Base-by-base conservation (phyloP, 257 asterid species). In the Nicotiana otophora region DNA sequence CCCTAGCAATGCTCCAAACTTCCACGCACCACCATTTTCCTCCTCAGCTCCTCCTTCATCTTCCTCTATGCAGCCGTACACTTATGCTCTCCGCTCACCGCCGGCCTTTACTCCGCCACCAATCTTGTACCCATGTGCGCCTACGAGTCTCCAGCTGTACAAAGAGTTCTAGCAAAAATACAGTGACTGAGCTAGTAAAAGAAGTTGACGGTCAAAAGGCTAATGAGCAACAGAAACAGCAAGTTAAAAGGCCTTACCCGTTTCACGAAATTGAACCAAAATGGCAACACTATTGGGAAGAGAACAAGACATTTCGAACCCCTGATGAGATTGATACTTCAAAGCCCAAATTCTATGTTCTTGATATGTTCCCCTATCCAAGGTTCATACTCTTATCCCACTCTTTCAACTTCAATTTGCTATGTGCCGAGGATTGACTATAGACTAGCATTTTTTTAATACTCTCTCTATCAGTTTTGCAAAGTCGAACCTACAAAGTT, bases 331-430 rank as follows among this genome's bases (percentile, higher is more conserved):
- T 96, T 84, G 98, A 96, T 88, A 91, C 94, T 79, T 90, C 98
- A 79, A 96, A 91, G 86, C 98, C 98, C 14, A 96, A 96, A 84
- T 96, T 87, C 89, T 96, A 96, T 80, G 99, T 96, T 85, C 99
- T 94, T 57, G 99, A 96, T 88, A 94, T 96, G 98, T 96, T 96
- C 86, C 99, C 98, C 80, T 96, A 96, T 87, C 99, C 99, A 81
- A 94, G 98, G 99, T 94, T 55, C 61, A 9, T 28, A n/a, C 57
- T 81, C 17, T 61, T 72, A 42, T 46, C 60, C 79, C 61, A 72
- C 61, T 46, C 79, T 72, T 72, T 23, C 23, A 46, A 48, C 61
- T 72, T 70, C 23, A 39, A n/a, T 17, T 19, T 68, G 30, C 33
- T 69, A 7, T 69, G 57, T 69, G 77, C 58, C 78, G 20, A 39